Evolutionary conservation across 805 yeast genomes (phyloP).

Genomic region (Metschnikowia amazonensis): DNA sequence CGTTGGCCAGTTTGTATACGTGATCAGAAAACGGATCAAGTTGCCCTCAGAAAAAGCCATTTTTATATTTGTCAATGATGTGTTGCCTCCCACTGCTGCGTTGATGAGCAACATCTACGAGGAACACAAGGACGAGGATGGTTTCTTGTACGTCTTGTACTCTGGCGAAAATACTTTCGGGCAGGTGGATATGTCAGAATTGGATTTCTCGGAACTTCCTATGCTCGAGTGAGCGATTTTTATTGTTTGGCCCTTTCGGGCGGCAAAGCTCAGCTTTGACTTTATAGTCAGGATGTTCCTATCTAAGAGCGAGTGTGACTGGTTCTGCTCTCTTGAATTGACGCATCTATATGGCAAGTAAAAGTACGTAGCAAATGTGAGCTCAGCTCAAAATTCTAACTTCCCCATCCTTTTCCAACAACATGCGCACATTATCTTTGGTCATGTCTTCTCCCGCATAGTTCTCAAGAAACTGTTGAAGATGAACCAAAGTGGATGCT

Average conservation of each 20-base stretch:
- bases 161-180: constrained; percentile 99
- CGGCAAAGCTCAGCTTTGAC: constrained; percentile 1
- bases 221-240: background rate
- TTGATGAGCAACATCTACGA: constrained; percentile 92
- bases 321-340: constrained; percentile 1
- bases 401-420: constrained; percentile 14
- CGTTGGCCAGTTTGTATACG: constrained; percentile 97
- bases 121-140: constrained; percentile 97
- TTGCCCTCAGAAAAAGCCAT: constrained; percentile 97
- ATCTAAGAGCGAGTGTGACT: background rate
- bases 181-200: constrained; percentile 23
- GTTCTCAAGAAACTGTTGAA: constrained; percentile 7
- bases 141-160: constrained; percentile 91
- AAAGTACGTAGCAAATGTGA: background rate
- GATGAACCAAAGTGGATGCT: constrained; percentile 6
- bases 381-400: constrained; percentile 5
- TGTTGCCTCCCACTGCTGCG: constrained; percentile 97
- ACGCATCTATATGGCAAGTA: background rate
- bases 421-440: constrained; percentile 8
- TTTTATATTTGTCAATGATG: constrained; percentile 94
- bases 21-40: constrained; percentile 92
- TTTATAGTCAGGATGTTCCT: background rate
- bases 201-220: constrained; percentile 18
- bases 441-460: constrained; percentile 8
- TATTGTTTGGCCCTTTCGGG: background rate